Evolutionary conservation across 2,329 filamentous ascomycete genomes (phyloP), one percentile per base, ranked within the genome.

Genomic region (Verticillium nonalfalfae): DNA sequence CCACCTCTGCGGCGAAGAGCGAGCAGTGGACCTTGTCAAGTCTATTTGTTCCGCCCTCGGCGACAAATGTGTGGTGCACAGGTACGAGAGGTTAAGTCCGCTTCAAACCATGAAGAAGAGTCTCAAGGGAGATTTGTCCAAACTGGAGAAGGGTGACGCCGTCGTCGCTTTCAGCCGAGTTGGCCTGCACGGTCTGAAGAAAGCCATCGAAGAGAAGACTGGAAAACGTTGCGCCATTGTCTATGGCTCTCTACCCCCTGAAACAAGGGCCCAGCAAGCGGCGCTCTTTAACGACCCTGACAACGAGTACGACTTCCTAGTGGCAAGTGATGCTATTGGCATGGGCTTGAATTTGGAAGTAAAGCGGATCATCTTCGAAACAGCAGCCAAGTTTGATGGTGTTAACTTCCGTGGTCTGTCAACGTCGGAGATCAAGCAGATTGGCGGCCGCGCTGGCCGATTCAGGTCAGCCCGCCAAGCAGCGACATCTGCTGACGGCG

Each of bases 311-410:
- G 95, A 99, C 72, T 96, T 88, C 68, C 80, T 99, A 6, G 93
- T 95, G 33, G 95, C 96, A 9, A 97, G 92, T 68, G 93, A 97
- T 75, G 95, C 95, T 56, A 94, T 99, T 64, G 95, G 95, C 40
- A 98, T 99, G 94, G 95, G 96, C 1, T 79, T 99, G 26, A 99
- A 99, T 70, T 76, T 99, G 73, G 93, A 87, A 75, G 92, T 97
- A 72, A 95, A 93, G 71, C 90, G 96, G 33, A 85, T 99, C 63
- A 85, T 99, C 60, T 95, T 99, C 66, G 91, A 97, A 69, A 82
- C 88, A 0, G 82, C 88, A 2, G 77, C 81, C 63, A 99, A 97
- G 73, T 89, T 83, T 66, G 84, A 93, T 64, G 89, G 89, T 1
- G 70, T 67, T 1, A 75, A 78, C 5, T 80, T 82, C 35, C 79